Conservation (phyloP, 2,329 filamentous ascomycete species). For the Thelonectria discophora region DNA sequence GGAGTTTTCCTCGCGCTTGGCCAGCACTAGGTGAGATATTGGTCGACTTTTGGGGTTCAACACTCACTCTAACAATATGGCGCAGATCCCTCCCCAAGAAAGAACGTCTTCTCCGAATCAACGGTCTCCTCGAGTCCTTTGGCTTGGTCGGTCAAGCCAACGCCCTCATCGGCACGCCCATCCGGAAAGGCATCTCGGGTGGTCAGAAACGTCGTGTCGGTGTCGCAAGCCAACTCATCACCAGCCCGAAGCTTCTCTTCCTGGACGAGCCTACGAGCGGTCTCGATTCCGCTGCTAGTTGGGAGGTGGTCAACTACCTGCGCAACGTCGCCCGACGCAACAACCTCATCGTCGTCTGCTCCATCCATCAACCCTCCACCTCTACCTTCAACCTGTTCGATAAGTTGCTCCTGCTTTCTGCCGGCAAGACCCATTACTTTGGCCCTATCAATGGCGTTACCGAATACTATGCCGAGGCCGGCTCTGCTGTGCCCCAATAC, state of each 20-base stretch:
- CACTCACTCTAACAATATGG: not conserved
- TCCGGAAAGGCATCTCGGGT: conserved; percentile 83
- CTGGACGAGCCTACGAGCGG: conserved; percentile 87
- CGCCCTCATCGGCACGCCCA: conserved; percentile 81
- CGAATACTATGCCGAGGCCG: conserved; percentile 70
- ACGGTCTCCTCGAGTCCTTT: conserved; percentile 74
- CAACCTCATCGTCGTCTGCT: conserved; percentile 80
- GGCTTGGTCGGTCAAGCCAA: conserved; percentile 75
- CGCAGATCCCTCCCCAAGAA: conserved; percentile 52
- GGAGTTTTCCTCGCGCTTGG: conserved; percentile 78
- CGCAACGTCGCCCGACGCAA: conserved; percentile 71
- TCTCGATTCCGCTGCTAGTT: conserved; percentile 79
- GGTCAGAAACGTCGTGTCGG: conserved; percentile 85
- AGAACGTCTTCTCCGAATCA: conserved; percentile 70
- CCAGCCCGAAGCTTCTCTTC: conserved; percentile 81
- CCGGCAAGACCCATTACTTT: conserved; percentile 76
- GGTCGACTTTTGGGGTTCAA: no score
- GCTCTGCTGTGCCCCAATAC: conserved; percentile 70
- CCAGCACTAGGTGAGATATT: conserved; percentile 57
- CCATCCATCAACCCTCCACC: conserved; percentile 86
- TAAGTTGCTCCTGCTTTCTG: conserved; percentile 77
- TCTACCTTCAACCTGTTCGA: conserved; percentile 84
- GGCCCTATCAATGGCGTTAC: conserved; percentile 67
- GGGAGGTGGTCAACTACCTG: conserved; percentile 79
- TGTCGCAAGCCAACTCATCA: conserved; percentile 83